Evolutionary conservation across 345 rosid species (phyloP).

Genomic region (Gossypium turneri): DNA sequence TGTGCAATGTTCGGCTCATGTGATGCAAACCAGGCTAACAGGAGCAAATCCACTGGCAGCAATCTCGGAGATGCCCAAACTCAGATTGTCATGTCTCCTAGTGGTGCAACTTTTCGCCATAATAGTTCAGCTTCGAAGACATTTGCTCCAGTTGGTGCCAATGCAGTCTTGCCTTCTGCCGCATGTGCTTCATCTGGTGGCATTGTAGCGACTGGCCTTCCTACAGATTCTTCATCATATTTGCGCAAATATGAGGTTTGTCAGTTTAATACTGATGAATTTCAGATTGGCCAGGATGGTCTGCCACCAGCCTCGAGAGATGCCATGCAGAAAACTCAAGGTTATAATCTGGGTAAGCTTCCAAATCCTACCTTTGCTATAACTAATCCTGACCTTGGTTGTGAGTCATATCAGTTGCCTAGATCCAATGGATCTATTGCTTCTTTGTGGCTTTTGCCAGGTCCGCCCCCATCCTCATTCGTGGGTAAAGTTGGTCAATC

Average conservation of each 20-base stretch:
- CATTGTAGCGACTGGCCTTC: constrained; percentile 4
- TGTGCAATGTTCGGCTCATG: background rate
- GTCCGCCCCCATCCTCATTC: constrained; percentile 10
- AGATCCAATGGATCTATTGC: constrained; percentile 13
- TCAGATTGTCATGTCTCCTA: constrained; percentile 5
- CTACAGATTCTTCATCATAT: constrained; percentile 13
- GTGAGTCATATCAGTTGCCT: constrained; percentile 12
- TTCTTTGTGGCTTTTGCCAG: constrained; percentile 1
- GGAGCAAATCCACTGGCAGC: constrained; percentile 16
- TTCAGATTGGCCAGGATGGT: constrained; percentile 4
- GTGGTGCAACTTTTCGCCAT: constrained; percentile 11
- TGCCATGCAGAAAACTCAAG: constrained; percentile 9
- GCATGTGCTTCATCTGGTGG: constrained; percentile 14
- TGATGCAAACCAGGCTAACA: background rate
- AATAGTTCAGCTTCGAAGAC: background rate
- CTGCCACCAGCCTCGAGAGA: constrained; percentile 4
- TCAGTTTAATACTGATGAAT: constrained; percentile 16
- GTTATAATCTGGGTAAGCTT: constrained; percentile 18
- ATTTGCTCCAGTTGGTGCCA: constrained; percentile 11
- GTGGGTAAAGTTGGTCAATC: constrained; percentile 3
- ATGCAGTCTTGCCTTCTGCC: background rate
- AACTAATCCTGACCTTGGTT: constrained; percentile 7
- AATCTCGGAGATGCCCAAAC: constrained; percentile 11
- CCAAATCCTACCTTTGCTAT: constrained; percentile 10
- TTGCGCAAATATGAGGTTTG: constrained; percentile 13